Base-by-base conservation (phyloP, 208 protist species). In the Wallacemonas sp. region DNA sequence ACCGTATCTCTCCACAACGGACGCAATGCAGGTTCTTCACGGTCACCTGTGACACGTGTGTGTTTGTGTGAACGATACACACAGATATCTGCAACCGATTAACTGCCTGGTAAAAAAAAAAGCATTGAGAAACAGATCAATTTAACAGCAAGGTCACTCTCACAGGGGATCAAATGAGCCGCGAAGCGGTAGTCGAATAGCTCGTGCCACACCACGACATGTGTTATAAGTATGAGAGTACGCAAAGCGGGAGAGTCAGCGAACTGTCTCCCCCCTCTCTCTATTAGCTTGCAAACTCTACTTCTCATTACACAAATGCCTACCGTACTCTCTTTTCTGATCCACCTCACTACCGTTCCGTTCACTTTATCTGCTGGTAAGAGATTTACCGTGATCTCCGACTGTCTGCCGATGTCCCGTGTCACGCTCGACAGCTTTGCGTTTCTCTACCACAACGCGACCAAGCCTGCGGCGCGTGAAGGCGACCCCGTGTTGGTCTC, bases 321-420 rank as follows among this genome's bases (percentile, higher is more conserved):
- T n/a, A n/a, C n/a, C n/a, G n/a, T n/a, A n/a, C n/a, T n/a, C n/a
- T n/a, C n/a, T n/a, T n/a, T n/a, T n/a, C n/a, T n/a, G n/a, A n/a
- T n/a, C n/a, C n/a, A n/a, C n/a, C n/a, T 41, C 14, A 17, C 36
- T 41, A 6, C 36, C 9, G 36, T 48, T 43, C 26, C 16, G n/a
- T 19, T 61, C 23, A 14, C 47, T 61, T 61, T 44, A 27, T 61
- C 57, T 68, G 32, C 57, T n/a, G n/a, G n/a, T n/a, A n/a, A 41
- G 21, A 16, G 3, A 44, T 36, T 58, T 64, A n/a, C 58, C 30
- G 41, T 0, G n/a, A 29, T 1, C 16, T 34, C 6, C 44, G 19
- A 6, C 19, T 14, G 9, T 23, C 6, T 49, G 44, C 9, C 47
- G 6, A 33, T 58, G 52, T 39, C 30, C 3, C n/a, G n/a, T 19